Conservation (phyloP, 1,284 basidiomycete genomes). For the Calocybe gambosa region DNA sequence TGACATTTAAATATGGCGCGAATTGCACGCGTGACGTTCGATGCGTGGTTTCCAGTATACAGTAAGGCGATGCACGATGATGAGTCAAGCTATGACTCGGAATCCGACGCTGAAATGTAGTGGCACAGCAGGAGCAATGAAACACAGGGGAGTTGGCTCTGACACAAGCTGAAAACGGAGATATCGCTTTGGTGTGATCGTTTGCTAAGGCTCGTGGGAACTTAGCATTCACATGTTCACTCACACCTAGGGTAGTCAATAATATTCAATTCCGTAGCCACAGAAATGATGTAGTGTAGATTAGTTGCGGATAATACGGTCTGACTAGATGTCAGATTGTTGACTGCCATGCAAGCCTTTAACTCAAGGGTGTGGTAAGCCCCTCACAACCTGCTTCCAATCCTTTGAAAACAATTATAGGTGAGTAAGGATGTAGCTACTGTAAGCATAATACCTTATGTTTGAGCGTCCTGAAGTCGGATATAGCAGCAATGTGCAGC, state of each 20-base stretch:
- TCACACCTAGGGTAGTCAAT: neutral
- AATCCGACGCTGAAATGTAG: neutral
- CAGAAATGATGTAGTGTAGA: neutral
- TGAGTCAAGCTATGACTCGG: slow-evolving; percentile 1
- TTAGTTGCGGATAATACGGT: neutral
- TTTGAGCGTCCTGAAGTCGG: slow-evolving; percentile 50
- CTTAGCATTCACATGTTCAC: neutral
- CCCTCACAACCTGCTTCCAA: slow-evolving; percentile 29
- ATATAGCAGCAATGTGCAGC: slow-evolving; percentile 46
- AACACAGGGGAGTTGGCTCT: neutral
- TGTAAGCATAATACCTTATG: slow-evolving; percentile 45
- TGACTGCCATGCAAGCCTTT: neutral
- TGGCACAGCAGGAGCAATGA: neutral
- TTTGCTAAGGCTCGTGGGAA: neutral
- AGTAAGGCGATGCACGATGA: slow-evolving; percentile 5
- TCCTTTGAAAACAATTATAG: slow-evolving; percentile 19
- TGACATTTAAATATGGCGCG: neutral
- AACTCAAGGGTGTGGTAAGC: slow-evolving; percentile 15
- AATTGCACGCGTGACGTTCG: slow-evolving; percentile 3
- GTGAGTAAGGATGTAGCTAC: neutral
- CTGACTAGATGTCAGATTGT: too few species aligned
- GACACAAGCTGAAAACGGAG: neutral
- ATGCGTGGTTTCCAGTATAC: neutral
- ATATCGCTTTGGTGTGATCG: neutral
- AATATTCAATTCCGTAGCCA: neutral